A percentile compares a stretch with the other conserved stretches of the same genome.
These are phyloP conservation scores for Nicotiana attenuata DNA, from an alignment of 257 asterid species.

Conservation along the genomic window DNA sequence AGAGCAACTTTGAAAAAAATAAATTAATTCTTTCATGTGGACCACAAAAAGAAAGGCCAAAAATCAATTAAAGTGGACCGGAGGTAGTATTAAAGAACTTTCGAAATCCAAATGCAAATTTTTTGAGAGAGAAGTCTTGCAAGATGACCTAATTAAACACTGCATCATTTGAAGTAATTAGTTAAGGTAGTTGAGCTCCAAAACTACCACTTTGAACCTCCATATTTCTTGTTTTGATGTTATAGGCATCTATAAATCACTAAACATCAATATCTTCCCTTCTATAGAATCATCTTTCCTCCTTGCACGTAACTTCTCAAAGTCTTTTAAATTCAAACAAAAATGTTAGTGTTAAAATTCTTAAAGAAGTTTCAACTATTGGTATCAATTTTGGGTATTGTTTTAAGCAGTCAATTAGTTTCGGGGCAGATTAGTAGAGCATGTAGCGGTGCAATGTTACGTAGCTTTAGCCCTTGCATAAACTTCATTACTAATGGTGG, in stretches of 20 bases:
- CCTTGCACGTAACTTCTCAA: slow-evolving; percentile 13
- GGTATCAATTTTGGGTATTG: slow-evolving; percentile 20
- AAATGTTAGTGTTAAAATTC: slow-evolving; percentile 19
- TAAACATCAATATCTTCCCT: not conserved
- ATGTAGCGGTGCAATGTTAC: slow-evolving; percentile 58
- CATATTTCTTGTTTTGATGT: not conserved
- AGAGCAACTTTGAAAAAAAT: too few species aligned
- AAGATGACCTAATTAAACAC: slow-evolving; percentile 16
- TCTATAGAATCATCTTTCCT: not conserved
- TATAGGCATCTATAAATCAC: not conserved
- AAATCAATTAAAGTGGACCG: too few species aligned
- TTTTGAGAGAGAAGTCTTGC: not conserved
- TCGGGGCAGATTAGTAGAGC: slow-evolving; percentile 39
- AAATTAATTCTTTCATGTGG: too few species aligned
- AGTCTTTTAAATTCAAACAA: not conserved
- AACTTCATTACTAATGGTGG: slow-evolving; percentile 33
- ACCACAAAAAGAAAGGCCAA: too few species aligned
- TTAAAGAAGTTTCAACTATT: slow-evolving; percentile 17
- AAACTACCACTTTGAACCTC: slow-evolving; percentile 19
- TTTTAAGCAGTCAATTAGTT: slow-evolving; percentile 17
- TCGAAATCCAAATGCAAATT: not conserved
- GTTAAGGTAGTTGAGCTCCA: slow-evolving; percentile 22
- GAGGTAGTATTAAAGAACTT: not conserved
- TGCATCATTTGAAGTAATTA: slow-evolving; percentile 3
- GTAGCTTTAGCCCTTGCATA: slow-evolving; percentile 51